These are phyloP conservation scores for Paracoccidioides lutzii DNA, from an alignment of 2,329 filamentous ascomycete species.

Conservation along the genomic window DNA sequence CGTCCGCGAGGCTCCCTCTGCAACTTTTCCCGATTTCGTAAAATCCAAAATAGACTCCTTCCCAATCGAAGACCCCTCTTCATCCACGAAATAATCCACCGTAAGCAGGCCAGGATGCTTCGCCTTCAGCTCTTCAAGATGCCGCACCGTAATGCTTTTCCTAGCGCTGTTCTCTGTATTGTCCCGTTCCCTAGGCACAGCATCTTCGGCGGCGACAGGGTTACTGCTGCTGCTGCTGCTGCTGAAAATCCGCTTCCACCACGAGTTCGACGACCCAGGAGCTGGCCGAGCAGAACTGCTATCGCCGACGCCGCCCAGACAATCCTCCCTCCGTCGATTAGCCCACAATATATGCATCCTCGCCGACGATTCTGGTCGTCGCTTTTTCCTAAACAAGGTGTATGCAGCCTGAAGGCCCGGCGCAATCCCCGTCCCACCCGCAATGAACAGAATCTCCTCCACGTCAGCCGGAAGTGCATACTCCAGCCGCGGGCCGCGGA, in stretches of 20 bases:
- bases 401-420: conserved; percentile 72
- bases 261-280: conserved; percentile 12
- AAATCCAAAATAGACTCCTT: conserved; percentile 35
- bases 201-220: background rate
- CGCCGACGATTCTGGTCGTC: background rate
- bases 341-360: conserved; percentile 71
- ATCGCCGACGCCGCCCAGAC: conserved; percentile 45
- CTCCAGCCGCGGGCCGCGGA: conserved; percentile 67
- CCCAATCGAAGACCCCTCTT: conserved; percentile 58
- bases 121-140: conserved; percentile 51
- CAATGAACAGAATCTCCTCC: conserved; percentile 62
- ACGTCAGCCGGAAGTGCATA: conserved; percentile 46
- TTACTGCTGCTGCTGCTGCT: too few relatives aligned
- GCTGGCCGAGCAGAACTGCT: conserved; percentile 16
- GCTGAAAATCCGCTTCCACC: conserved; percentile 21
- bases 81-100: conserved; percentile 70
- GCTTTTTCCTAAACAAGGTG: conserved; percentile 35
- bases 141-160: conserved; percentile 39
- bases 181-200: background rate
- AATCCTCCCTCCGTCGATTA: conserved; percentile 54
- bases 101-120: conserved; percentile 44
- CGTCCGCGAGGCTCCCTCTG: background rate
- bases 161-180: conserved; percentile 7
- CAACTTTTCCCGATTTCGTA: conserved; percentile 12
- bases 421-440: conserved; percentile 84